Evolutionary conservation across 345 rosid genomes (phyloP).

Genomic region (Anacardium occidentale): DNA sequence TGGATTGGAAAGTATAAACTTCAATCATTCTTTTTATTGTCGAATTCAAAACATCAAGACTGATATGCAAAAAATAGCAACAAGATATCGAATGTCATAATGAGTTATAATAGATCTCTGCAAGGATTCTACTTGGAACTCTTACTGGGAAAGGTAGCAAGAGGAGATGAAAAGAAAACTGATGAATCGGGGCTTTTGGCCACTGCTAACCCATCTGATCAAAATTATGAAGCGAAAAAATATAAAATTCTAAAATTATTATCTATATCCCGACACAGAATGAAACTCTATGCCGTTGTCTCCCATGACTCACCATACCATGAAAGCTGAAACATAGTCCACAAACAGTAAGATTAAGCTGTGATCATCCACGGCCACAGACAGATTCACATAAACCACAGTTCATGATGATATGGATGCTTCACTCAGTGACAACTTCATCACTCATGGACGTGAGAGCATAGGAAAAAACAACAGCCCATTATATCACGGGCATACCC

Average conservation of each 20-base stretch:
- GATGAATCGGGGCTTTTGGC: slow-evolving; percentile 48
- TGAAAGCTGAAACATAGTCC: slow-evolving; percentile 12
- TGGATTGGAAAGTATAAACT: background rate
- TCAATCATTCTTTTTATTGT: slow-evolving; percentile 4
- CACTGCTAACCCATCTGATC: slow-evolving; percentile 47
- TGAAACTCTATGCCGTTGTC: slow-evolving; percentile 26
- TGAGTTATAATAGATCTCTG: slow-evolving; percentile 19
- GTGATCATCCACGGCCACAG: slow-evolving; percentile 33
- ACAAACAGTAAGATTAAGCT: slow-evolving; percentile 5
- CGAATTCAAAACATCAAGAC: background rate
- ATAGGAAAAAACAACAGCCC: background rate
- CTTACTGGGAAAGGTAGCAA: background rate
- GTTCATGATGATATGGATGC: slow-evolving; percentile 16
- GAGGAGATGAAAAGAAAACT: slow-evolving; percentile 16
- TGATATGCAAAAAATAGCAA: background rate
- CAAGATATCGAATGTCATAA: slow-evolving; percentile 5
- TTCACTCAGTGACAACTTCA: slow-evolving; percentile 13
- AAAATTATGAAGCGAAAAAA: slow-evolving; percentile 8
- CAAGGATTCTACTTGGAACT: slow-evolving; percentile 21
- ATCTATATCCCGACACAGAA: slow-evolving; percentile 17
- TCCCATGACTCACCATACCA: slow-evolving; percentile 23
- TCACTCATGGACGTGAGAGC: slow-evolving; percentile 4
- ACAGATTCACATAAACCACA: slow-evolving; percentile 27
- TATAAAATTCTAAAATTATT: background rate
- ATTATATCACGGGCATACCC: slow-evolving; percentile 34